These are phyloP conservation scores for Volvox africanus DNA, from an alignment of 139 green algal genomes.

Conservation along the genomic window DNA sequence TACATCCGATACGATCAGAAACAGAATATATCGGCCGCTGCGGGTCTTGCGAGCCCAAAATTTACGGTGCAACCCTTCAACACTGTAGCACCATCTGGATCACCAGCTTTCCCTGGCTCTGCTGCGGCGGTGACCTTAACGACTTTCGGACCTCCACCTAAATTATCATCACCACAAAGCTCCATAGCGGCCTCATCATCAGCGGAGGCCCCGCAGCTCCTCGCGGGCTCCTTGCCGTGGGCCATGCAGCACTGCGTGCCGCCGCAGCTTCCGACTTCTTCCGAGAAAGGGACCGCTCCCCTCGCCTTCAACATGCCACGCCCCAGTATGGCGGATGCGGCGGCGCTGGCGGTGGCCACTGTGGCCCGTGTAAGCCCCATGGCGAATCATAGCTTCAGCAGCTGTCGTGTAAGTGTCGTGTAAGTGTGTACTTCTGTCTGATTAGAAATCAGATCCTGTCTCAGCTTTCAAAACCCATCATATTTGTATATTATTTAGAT, in stretches of 20 bases:
- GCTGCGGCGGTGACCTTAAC: neutral
- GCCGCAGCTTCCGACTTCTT: neutral
- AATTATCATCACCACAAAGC: no score
- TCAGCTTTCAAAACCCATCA: no score
- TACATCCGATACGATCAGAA: neutral
- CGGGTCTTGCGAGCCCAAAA: neutral
- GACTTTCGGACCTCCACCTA: no score
- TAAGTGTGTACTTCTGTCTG: no score
- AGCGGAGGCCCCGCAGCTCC: neutral
- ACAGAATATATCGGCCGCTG: no score
- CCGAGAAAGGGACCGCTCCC: neutral
- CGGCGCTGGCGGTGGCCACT: slow-evolving; percentile 9
- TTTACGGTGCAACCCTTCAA: neutral
- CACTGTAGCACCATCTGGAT: neutral
- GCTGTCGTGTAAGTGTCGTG: neutral
- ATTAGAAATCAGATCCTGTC: no score
- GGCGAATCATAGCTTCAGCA: neutral
- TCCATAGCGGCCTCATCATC: neutral
- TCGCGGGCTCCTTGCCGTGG: neutral
- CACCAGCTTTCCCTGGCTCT: neutral
- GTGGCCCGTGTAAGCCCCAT: slow-evolving; percentile 34
- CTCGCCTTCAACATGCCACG: neutral
- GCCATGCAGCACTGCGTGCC: neutral
- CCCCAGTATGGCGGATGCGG: slow-evolving; percentile 19
- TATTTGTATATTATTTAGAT: no score